These are phyloP conservation scores for Aquanectria penicillioides DNA, from an alignment of 2,329 filamentous ascomycete species.

Conservation along the genomic window DNA sequence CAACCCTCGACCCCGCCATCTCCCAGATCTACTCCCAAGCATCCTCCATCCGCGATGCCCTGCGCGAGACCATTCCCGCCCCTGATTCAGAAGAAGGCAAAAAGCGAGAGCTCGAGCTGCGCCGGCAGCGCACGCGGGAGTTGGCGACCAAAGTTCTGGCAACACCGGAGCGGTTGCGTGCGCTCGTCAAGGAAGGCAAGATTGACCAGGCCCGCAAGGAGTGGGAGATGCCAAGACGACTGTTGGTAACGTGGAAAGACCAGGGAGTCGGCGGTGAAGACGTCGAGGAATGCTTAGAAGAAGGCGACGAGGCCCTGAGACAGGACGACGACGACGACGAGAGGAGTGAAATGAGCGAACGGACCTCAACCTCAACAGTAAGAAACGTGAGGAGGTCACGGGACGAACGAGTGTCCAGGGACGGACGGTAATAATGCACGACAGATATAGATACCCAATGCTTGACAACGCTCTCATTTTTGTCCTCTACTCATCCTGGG, in stretches of 20 bases:
- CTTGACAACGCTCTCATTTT: conserved; percentile 7
- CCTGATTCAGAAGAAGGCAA: conserved; percentile 54
- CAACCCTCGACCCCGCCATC: conserved; percentile 78
- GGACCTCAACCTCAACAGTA: conserved; percentile 28
- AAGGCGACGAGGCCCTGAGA: conserved; percentile 62
- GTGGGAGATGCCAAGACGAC: conserved; percentile 63
- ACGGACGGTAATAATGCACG: conserved; percentile 25
- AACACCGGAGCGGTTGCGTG: conserved; percentile 67
- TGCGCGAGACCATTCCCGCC: conserved; percentile 59
- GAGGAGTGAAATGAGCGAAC: conserved; percentile 30
- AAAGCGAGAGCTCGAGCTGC: conserved; percentile 46
- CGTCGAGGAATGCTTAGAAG: conserved; percentile 62
- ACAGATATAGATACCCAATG: conserved; percentile 34
- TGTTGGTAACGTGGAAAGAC: conserved; percentile 65
- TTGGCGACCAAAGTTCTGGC: conserved; percentile 71
- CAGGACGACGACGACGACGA: conserved; percentile 23
- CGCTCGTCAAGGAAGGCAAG: conserved; percentile 68
- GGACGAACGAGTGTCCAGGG: conserved; percentile 25
- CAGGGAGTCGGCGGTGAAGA: conserved; percentile 64
- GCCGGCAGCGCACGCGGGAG: conserved; percentile 57
- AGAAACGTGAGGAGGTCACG: conserved; percentile 33
- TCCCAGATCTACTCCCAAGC: conserved; percentile 76
- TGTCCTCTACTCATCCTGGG: background rate
- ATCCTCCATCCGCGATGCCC: conserved; percentile 61
- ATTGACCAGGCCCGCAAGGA: conserved; percentile 67